Base-by-base conservation (phyloP, 2,329 filamentous ascomycete genomes). In the Aspergillus persii region DNA sequence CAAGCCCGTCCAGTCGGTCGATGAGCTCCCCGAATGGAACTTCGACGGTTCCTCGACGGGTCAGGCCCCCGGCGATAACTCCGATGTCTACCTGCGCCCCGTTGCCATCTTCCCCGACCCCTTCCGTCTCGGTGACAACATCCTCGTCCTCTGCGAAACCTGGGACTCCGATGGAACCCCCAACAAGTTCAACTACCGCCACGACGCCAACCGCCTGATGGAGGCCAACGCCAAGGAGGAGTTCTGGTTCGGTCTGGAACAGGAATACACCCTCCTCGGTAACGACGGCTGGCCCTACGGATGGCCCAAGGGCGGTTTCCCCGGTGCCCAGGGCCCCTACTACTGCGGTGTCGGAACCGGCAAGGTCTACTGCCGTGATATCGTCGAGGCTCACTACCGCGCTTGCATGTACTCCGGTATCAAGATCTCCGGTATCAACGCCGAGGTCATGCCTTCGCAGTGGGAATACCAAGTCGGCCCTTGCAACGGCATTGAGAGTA, bases 391-490 rank as follows among this genome's bases (percentile, higher is more conserved):
- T 66, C 91, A 96, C 83, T 93, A 92, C 88, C 91, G 91, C 81
- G 89, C 89, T 67, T 96, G 87, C 84, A 76, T 98, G 79, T 96
- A 92, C 77, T 87, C 94, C 61, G 89, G 90, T 61, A 85, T 99
- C 80, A 88, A 93, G 78, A 98, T 99, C 79, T 96, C 93, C 29
- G 95, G 95, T 74, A 98, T 95, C 82, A 99, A 99, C 80, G 95
- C 95, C 67, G 95, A 99, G 85, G 95, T 99, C 74, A 96, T 97
- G 91, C 90, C 92, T 65, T 92, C 90, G 61, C 94, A 97, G 80
- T 98, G 94, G 94, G 94, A 98, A 79, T 97, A 91, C 87, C 94
- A 97, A 77, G 91, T 97, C 71, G 94, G 94, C 59, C 94, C 94
- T 65, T 96, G 91, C 80, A 79, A 82, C 56, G 94, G 92, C 65